Base-by-base conservation (phyloP, 106 monocot species). In the Dioscorea dumetorum region DNA sequence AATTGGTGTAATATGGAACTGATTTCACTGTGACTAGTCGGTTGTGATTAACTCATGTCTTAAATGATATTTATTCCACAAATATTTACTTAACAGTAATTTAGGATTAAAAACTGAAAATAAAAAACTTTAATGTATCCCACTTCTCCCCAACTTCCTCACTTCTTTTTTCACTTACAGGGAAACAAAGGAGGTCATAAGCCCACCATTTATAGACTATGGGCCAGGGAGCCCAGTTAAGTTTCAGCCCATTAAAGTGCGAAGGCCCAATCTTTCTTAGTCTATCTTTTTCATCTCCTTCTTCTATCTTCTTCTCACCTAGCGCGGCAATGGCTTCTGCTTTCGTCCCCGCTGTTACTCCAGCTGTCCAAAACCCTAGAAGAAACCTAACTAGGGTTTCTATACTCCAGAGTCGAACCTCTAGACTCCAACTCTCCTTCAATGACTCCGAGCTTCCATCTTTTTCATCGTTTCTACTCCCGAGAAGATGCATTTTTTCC, bases 301-400 rank as follows among this genome's bases (percentile, higher is more conserved):
- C 49, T 52, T 35, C 33, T 18, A n/a, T 49, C 4, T 53, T 48
- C 57, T 51, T 53, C 57, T 1, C 31, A 21, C 17, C 63, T 15
- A 13, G 24, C 18, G 20, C 68, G n/a, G 50, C 48, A 48, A 84
- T 84, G 87, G 78, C 80, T 4, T 51, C 73, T 66, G 12, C 54
- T 21, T 65, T 84, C 24, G 53, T 68, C 56, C 62, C 72, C 50
- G 20, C 72, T 3, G 67, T 81, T 48, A 51, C 60, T 67, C 28
- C 71, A 51, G 63, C 69, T 19, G 60, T 50, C 0, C 75, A 41
- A 76, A 76, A 67, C 81, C 76, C 72, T 31, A 70, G 16, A 56
- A 54, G 64, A 78, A 53, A 69, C 67, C 78, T 50, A 61, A 41
- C 41, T 41, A 74, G 24, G 28, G 21, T 48, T 17, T n/a, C 54